Evolutionary conservation across 352 stramenopile genomes (phyloP), one percentile per base, ranked within the genome.

Genomic region (Globisporangium echinulatum): DNA sequence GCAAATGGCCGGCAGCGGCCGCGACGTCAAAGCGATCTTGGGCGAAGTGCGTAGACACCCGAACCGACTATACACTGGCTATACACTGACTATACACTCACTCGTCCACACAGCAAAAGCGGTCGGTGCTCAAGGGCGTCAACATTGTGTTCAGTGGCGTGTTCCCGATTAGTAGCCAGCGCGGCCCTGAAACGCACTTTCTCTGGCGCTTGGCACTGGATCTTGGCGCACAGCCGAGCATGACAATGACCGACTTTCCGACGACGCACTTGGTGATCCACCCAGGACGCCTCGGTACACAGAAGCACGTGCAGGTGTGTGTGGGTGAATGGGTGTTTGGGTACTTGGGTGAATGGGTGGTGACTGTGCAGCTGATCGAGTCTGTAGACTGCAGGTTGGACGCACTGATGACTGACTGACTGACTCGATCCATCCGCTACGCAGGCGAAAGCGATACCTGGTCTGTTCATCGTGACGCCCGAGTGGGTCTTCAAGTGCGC

Each of bases 221-320:
- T 39, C 79, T 94, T 33, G 82, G 82, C 4, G 85, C 82, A 9
- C 69, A 48, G 7, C 81, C 81, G 4, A 92, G 82, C 58, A 79
- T 88, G 68, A 72, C 59, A 0, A 73, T 94, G 63, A 77, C 85
- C 36, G 68, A 88, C 43, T 92, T 94, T 42, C 72, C 79, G 0
- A 68, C 91, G 48, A 94, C 85, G n/a, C 85, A 94, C 60, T 70
- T 94, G 56, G 80, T 92, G 33, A 92, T 94, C 40, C 81, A 94
- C 50, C 85, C 85, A 36, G 79, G 77, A 7, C 79, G 85, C 3
- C 69, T 94, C 25, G 85, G 84, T 43, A 92, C 85, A 13, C 79
- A 91, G 54, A 94, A 94, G 55, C 81, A 92, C 54, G 70, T 82
- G 43, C 77, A 88, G 65, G 78, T 88, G 44, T 7, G 54, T 33